A percentile compares a stretch with the other conserved stretches of the same genome.
phyloP scores from a whole-genome alignment of 495 filamentous ascomycete genomes.

The Parachaetomium inaequale region DNA sequence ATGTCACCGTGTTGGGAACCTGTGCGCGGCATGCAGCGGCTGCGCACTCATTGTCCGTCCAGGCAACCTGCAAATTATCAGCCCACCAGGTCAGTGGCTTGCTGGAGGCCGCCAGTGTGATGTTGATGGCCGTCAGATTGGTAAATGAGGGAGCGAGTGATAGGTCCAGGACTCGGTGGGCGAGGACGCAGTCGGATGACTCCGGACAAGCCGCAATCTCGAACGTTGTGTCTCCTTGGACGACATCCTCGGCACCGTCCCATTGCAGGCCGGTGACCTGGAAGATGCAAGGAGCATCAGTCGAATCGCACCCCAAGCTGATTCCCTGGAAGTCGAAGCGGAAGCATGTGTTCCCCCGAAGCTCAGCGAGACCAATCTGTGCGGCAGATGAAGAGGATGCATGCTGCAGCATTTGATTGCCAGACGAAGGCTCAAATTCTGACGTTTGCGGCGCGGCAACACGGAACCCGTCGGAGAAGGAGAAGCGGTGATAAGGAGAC shows the following conservation, averaged over 20 bases:
- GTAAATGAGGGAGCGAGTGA: constrained; percentile 27
- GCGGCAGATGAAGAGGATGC: constrained; percentile 27
- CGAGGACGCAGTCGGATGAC: constrained; percentile 32
- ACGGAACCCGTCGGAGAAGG: constrained; percentile 38
- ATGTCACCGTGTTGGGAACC: constrained; percentile 27
- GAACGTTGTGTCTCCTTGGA: constrained; percentile 28
- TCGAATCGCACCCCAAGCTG: constrained; percentile 42
- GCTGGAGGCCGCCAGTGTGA: constrained; percentile 31
- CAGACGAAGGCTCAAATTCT: constrained; percentile 39
- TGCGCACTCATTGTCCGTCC: constrained; percentile 41
- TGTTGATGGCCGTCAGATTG: constrained; percentile 39
- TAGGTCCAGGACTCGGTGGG: constrained; percentile 30
- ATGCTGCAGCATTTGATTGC: constrained; percentile 37
- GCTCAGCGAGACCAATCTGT: constrained; percentile 35
- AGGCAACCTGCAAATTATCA: constrained; percentile 43
- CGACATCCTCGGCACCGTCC: constrained; percentile 23
- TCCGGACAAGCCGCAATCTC: constrained; percentile 36
- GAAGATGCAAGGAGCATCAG: constrained; percentile 35
- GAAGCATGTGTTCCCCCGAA: constrained; percentile 37
- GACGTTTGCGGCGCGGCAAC: constrained; percentile 26
- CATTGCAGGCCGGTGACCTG: constrained; percentile 37
- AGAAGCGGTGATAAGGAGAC: constrained; percentile 43
- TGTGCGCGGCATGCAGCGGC: constrained; percentile 38
- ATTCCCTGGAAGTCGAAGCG: constrained; percentile 41
- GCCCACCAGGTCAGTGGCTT: constrained; percentile 39